Evolutionary conservation across 1,139 yeast species (phyloP).

Genomic region (Martiniozyma asiatica): DNA sequence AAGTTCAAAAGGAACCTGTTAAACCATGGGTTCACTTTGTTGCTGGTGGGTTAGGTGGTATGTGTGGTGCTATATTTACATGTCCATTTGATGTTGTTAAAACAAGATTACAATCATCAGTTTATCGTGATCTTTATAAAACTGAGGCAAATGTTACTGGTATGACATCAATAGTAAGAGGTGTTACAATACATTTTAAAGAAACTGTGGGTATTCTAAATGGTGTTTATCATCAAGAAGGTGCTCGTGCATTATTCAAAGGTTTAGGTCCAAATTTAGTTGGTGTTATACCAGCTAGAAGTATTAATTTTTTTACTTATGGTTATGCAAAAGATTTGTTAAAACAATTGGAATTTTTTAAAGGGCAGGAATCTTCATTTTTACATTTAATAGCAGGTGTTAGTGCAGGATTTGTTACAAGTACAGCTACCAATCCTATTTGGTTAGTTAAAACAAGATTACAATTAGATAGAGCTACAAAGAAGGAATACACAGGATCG

Average conservation of each 20-base stretch:
- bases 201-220: slow-evolving; percentile 71
- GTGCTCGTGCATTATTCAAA: slow-evolving; percentile 74
- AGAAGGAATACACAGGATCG: slow-evolving; percentile 65
- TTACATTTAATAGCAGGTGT: slow-evolving; percentile 85
- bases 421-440: slow-evolving; percentile 98
- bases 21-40: slow-evolving; percentile 93
- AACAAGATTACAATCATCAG: slow-evolving; percentile 88
- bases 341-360: slow-evolving; percentile 43
- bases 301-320: slow-evolving; percentile 92
- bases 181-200: slow-evolving; percentile 42
- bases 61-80: slow-evolving; percentile 91
- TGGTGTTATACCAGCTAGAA: slow-evolving; percentile 98
- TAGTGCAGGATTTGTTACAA: slow-evolving; percentile 85
- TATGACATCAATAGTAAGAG: slow-evolving; percentile 5
- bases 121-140: slow-evolving; percentile 24
- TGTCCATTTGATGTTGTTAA: slow-evolving; percentile 96
- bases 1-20: slow-evolving; percentile 20
- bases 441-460: slow-evolving; percentile 94
- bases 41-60: slow-evolving; percentile 99
- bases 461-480: slow-evolving; percentile 67
- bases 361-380: slow-evolving; percentile 78
- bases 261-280: slow-evolving; percentile 95
- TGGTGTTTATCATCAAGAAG: slow-evolving; percentile 64
- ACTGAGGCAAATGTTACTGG: slow-evolving; percentile 22
- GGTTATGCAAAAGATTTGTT: slow-evolving; percentile 78